Evolutionary conservation across 257 asterid species (phyloP), one percentile per base, ranked within the genome.

Genomic region (Ocimum tenuiflorum): DNA sequence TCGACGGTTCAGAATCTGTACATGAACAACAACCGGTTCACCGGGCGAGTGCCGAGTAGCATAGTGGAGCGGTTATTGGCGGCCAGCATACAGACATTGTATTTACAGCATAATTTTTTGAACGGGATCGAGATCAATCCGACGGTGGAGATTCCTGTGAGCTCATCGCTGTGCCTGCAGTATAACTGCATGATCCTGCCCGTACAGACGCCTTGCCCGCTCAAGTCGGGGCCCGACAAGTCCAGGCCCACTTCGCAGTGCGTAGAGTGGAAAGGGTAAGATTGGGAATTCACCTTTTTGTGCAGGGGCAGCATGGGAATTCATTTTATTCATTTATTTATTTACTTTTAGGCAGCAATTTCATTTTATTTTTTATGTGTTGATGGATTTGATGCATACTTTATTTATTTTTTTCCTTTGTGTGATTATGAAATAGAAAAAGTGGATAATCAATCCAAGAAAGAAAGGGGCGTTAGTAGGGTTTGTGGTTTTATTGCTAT

Each of bases 111-210:
- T 47, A 92, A 92, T 31, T 92, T 71, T 41, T 67, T 94, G 76
- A 94, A 95, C 1, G 96, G 96, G 29, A 90, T 94, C 5, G 80
- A 75, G 64, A 86, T 94, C 3, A 85, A 78, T 51, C 97, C 99
- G 61, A 78, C 89, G 79, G 95, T 85, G 60, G 88, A 74, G 78
- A 92, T 92, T 72, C 97, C 97, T 0, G 48, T 83, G 69, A 88
- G 86, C 58, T 83, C 90, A 3, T 89, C 97, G 7, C 35, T 92
- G 78, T 92, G 99, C 69, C 78, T 92, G 63, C 97, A 92, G 84
- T 92, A 92, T 51, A 92, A 92, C 63, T 89, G 99, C 51, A 92
- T 92, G 99, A 95, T 92, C 48, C 79, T 76, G 14, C 99, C 97
- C 45, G 82, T 89, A 19, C 79, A 86, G 70, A 79, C 96, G 53